phyloP scores from a whole-genome alignment of 768 basidiomycete genomes.

The Kwoniella bestiolae region DNA sequence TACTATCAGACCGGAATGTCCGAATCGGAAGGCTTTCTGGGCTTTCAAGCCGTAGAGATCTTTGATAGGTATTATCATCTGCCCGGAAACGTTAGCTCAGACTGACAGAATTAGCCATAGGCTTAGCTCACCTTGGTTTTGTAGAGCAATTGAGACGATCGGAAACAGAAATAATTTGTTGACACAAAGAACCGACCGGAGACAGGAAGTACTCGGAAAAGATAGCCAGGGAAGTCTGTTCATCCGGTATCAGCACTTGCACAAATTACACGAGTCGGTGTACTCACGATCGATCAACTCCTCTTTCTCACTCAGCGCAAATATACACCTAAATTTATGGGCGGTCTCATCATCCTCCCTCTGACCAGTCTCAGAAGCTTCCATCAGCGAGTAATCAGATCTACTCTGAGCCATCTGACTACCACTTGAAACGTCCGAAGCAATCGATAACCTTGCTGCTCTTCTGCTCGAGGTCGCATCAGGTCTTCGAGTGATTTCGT shows the following conservation, averaged over 20 bases:
- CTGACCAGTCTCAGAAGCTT: slow-evolving; percentile 66
- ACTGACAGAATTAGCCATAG: slow-evolving; percentile 5
- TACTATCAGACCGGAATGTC: slow-evolving; percentile 83
- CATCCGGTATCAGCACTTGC: slow-evolving; percentile 5
- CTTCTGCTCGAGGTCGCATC: not conserved
- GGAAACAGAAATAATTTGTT: slow-evolving; percentile 92
- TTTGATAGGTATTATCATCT: slow-evolving; percentile 94
- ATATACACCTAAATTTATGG: slow-evolving; percentile 73
- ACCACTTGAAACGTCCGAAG: slow-evolving; percentile 21
- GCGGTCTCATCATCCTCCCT: slow-evolving; percentile 61
- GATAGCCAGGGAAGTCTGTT: slow-evolving; percentile 89
- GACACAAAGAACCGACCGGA: slow-evolving; percentile 88
- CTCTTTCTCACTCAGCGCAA: slow-evolving; percentile 90
- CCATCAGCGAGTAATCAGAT: slow-evolving; percentile 78
- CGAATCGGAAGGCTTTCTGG: slow-evolving; percentile 84
- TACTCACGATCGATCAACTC: slow-evolving; percentile 81
- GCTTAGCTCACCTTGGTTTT: slow-evolving; percentile 73
- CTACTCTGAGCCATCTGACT: slow-evolving; percentile 27
- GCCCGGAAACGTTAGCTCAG: slow-evolving; percentile 12
- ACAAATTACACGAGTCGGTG: not conserved
- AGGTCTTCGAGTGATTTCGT: slow-evolving; percentile 21
- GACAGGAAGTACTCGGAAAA: slow-evolving; percentile 86
- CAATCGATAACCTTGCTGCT: slow-evolving; percentile 26
- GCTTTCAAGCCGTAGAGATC: slow-evolving; percentile 84
- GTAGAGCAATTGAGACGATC: slow-evolving; percentile 78